phyloP scores from a whole-genome alignment of 805 yeast species.

The Hermanozyma aechmeae region DNA sequence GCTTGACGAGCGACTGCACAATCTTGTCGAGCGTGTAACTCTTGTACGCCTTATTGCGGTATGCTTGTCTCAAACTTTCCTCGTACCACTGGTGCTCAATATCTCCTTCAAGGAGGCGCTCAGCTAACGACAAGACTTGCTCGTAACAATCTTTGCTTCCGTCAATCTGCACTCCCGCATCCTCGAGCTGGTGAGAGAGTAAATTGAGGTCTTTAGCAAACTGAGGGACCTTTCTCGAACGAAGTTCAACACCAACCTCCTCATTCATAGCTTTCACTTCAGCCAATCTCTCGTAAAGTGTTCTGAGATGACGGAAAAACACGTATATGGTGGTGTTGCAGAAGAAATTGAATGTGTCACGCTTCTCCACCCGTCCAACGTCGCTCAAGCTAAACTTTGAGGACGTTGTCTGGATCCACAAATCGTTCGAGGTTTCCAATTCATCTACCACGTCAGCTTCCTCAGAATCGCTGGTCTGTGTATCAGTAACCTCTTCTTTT shows the following conservation, averaged over 20 bases:
- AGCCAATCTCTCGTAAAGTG: constrained; percentile 67
- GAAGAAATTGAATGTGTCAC: constrained; percentile 66
- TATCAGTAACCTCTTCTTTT: constrained; percentile 25
- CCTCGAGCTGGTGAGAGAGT: constrained; percentile 70
- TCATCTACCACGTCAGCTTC: constrained; percentile 23
- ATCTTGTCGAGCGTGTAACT: constrained; percentile 91
- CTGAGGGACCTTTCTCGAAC: constrained; percentile 49
- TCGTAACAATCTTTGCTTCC: constrained; percentile 59
- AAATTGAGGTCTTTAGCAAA: constrained; percentile 86
- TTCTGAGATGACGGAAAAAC: constrained; percentile 78
- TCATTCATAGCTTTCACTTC: constrained; percentile 69
- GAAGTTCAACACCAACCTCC: constrained; percentile 65
- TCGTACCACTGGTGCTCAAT: constrained; percentile 93
- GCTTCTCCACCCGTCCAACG: constrained; percentile 18
- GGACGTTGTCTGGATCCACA: constrained; percentile 34
- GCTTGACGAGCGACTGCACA: constrained; percentile 62
- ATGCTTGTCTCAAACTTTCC: constrained; percentile 91
- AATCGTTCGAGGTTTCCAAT: constrained; percentile 28
- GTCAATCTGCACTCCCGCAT: constrained; percentile 65
- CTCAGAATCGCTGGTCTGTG: constrained; percentile 23
- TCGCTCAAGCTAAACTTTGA: constrained; percentile 18
- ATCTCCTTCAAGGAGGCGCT: constrained; percentile 75
- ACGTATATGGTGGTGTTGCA: constrained; percentile 84
- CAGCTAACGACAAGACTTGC: constrained; percentile 70
- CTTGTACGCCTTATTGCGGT: constrained; percentile 86